Evolutionary conservation across 2,329 filamentous ascomycete genomes (phyloP), one percentile per base, ranked within the genome.

Genomic region (Leptosphaerulina australis): DNA sequence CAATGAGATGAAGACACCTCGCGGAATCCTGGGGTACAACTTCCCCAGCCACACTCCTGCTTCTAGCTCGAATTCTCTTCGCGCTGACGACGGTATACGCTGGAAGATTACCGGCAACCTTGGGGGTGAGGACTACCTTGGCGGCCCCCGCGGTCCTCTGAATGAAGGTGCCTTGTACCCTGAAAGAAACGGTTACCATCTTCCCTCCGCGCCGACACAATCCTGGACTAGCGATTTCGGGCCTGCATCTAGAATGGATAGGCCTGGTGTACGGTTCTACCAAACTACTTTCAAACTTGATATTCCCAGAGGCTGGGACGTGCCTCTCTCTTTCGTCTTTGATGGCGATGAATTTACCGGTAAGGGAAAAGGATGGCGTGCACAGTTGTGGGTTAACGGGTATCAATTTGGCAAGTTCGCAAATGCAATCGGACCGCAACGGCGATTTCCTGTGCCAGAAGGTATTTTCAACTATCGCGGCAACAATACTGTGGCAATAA

Each of bases 401-500:
- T 91, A 84, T 67, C 87, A 90, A 63, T 90, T 85, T 58, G 83
- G 81, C 5, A 84, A 85, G 65, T 85, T 82, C 56, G 71, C 81
- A 20, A 85, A 85, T 64, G 86, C 89, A 48, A 77, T 91, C 29
- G 88, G 88, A 0, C 88, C 88, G 1, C 87, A 91, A 72, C 82
- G 78, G 0, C 75, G 70, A 0, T 91, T 85, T 61, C 87, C 86
- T 1, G 86, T 91, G 0, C 88, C 88, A 0, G 82, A 90, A 71
- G 87, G 87, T 15, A 80, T 91, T 20, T 74, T 89, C 29, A 82
- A 91, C 65, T 87, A 90, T 67, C 76, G 78, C 3, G 87, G 88
- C 0, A 78, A 77, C 17, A 91, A 91, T 59, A 86, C 80, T 67
- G 63, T 91, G 8, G 86, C 81, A 0, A 62, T 91, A 5, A 84